Evolutionary conservation across 2,329 filamentous ascomycete species (phyloP).

Genomic region (Coniochaeta sp.): DNA sequence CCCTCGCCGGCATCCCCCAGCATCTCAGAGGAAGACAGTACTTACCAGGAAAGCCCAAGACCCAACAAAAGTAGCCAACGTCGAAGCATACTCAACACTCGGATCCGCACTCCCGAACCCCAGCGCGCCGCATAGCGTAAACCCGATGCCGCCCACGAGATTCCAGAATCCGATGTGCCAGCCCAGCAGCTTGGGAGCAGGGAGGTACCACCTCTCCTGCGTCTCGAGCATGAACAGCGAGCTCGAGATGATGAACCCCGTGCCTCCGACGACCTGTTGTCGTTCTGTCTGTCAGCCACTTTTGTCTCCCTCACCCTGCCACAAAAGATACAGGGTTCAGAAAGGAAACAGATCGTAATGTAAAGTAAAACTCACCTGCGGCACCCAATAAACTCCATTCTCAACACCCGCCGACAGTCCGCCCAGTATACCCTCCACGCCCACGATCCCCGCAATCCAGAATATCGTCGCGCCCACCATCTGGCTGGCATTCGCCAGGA

Average conservation of each 20-base stretch:
- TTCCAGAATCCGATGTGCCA: conserved; percentile 66
- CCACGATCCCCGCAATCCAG: conserved; percentile 56
- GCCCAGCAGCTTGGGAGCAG: conserved; percentile 48
- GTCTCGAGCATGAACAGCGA: conserved; percentile 60
- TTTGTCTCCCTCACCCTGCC: too few relatives aligned
- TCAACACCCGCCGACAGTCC: conserved; percentile 35
- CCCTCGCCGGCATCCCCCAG: too few relatives aligned
- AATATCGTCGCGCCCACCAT: conserved; percentile 55
- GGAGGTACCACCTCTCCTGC: conserved; percentile 55
- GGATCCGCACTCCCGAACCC: conserved; percentile 37
- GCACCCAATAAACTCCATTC: conserved; percentile 55
- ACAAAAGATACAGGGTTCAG: too few relatives aligned
- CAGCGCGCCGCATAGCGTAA: conserved; percentile 53
- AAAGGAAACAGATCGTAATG: too few relatives aligned
- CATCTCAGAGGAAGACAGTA: too few relatives aligned
- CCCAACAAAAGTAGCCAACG: conserved; percentile 41
- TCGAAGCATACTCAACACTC: conserved; percentile 38
- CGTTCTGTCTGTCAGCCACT: too few relatives aligned
- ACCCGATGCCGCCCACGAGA: conserved; percentile 54
- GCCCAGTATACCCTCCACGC: conserved; percentile 48
- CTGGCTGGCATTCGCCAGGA: conserved; percentile 51
- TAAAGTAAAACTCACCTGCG: conserved; percentile 41
- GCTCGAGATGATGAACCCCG: conserved; percentile 52
- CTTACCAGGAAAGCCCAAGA: conserved; percentile 40
- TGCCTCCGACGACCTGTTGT: conserved; percentile 47